A percentile compares a stretch with the other conserved stretches of the same genome.
These are phyloP conservation scores for Fusarium kyushuense DNA, from an alignment of 2,329 filamentous ascomycete species.

Conservation along the genomic window DNA sequence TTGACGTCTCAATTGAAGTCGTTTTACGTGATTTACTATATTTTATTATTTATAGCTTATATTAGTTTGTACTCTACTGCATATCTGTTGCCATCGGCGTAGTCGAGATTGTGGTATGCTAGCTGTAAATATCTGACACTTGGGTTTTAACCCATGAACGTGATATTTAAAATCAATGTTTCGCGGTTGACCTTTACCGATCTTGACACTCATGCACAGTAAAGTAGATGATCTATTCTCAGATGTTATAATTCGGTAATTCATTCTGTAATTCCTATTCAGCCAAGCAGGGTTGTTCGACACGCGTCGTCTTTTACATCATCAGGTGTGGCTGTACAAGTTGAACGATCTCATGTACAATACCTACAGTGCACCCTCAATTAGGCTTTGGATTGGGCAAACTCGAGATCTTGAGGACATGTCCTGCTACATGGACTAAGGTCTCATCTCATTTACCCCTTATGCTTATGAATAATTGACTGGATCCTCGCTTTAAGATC, in stretches of 20 bases:
- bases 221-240: neutral
- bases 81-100: neutral
- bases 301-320: slow-evolving; percentile 29
- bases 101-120: neutral
- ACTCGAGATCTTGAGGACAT: slow-evolving; percentile 9
- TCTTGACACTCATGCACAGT: neutral
- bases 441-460: slow-evolving; percentile 45
- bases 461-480: slow-evolving; percentile 17
- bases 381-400: slow-evolving; percentile 33
- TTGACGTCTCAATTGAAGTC: neutral
- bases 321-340: slow-evolving; percentile 37
- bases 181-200: neutral
- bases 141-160: no score
- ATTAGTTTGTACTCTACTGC: neutral
- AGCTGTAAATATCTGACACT: neutral
- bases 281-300: slow-evolving; percentile 19
- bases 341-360: slow-evolving; percentile 2
- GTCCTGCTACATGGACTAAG: slow-evolving; percentile 10
- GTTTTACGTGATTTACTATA: neutral
- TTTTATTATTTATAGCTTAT: neutral
- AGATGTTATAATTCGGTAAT: slow-evolving; percentile 1
- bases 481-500: slow-evolving; percentile 35
- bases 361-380: slow-evolving; percentile 21
- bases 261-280: neutral
- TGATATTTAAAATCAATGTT: neutral